Conservation (phyloP, 1,284 basidiomycete genomes). For the Leccinum glutinopallens region DNA sequence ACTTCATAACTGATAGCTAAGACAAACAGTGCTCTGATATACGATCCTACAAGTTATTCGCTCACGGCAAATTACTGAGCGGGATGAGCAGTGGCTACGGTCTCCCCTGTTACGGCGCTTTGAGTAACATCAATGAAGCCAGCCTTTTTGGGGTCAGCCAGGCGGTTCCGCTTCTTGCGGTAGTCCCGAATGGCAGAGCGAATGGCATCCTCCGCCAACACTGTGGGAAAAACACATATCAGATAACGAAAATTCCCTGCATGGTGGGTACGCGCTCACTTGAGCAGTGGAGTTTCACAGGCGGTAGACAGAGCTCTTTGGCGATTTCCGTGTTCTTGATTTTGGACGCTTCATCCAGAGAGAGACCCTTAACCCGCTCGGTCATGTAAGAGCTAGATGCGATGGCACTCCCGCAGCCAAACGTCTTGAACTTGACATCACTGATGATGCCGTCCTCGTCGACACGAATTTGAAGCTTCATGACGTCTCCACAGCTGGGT, state of each 20-base stretch:
- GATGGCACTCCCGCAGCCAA: slow-evolving; percentile 96
- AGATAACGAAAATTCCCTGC: slow-evolving; percentile 20
- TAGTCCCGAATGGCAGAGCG: slow-evolving; percentile 94
- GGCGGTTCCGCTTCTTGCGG: slow-evolving; percentile 69
- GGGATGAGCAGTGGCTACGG: slow-evolving; percentile 65
- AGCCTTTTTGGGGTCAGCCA: slow-evolving; percentile 52
- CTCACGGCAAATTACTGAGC: slow-evolving; percentile 34
- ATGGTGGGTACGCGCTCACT: slow-evolving; percentile 51
- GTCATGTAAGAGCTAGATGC: slow-evolving; percentile 98
- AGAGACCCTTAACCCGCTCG: slow-evolving; percentile 95
- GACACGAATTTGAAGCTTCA: slow-evolving; percentile 99
- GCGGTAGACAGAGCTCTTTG: slow-evolving; percentile 92
- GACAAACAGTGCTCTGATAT: slow-evolving; percentile 4
- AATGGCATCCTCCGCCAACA: slow-evolving; percentile 99
- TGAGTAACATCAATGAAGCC: slow-evolving; percentile 82
- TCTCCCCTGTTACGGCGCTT: slow-evolving; percentile 64
- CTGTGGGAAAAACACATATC: slow-evolving; percentile 42
- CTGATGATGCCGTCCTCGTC: slow-evolving; percentile 94
- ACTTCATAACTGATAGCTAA: slow-evolving; percentile 3
- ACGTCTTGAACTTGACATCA: slow-evolving; percentile 99
- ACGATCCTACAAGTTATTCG: slow-evolving; percentile 5
- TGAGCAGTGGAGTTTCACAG: slow-evolving; percentile 93
- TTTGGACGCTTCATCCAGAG: slow-evolving; percentile 84
- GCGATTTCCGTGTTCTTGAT: slow-evolving; percentile 99
- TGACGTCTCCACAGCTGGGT: slow-evolving; percentile 85